Evolutionary conservation across 2,329 filamentous ascomycete genomes (phyloP).

Genomic region (Colletotrichum musicola): DNA sequence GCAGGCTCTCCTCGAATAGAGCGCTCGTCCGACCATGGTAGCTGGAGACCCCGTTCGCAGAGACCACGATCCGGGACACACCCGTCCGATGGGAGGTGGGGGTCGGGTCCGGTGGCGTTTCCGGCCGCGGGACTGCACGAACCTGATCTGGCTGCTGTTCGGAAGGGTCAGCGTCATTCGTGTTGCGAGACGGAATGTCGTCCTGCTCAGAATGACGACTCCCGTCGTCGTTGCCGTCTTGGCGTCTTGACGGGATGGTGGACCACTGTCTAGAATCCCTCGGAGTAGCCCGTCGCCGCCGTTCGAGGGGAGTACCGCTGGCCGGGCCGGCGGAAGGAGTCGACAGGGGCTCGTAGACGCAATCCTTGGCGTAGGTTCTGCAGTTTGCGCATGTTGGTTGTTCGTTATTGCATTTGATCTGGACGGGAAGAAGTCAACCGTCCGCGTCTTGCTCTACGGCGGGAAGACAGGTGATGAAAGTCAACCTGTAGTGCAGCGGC

Average conservation of each 20-base stretch:
- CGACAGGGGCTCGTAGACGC: conserved; percentile 54
- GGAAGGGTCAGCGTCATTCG: background rate
- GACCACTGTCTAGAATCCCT: background rate
- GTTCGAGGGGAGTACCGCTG: background rate
- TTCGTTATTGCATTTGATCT: conserved; percentile 64
- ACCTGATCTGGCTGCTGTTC: background rate
- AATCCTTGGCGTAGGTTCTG: conserved; percentile 57
- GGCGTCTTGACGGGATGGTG: background rate
- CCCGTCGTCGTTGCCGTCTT: background rate
- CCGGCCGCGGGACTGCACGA: background rate
- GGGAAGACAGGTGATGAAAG: background rate
- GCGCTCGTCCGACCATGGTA: conserved; percentile 65
- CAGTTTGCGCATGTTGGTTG: conserved; percentile 60
- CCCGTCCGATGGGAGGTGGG: conserved; percentile 37
- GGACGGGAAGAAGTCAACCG: conserved; percentile 4
- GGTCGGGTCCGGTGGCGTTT: background rate
- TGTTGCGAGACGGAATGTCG: background rate
- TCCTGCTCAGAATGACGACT: background rate
- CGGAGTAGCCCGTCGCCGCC: conserved; percentile 1
- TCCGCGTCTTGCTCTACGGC: background rate
- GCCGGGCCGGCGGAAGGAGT: conserved; percentile 39
- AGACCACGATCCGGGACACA: conserved; percentile 53
- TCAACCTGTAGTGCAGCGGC: conserved; percentile 23
- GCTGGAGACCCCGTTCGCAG: conserved; percentile 55
- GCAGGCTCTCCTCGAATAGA: conserved; percentile 56